Evolutionary conservation across 441 rosid species (phyloP), one percentile per base, ranked within the genome.

Genomic region (Corymbia citriodora): DNA sequence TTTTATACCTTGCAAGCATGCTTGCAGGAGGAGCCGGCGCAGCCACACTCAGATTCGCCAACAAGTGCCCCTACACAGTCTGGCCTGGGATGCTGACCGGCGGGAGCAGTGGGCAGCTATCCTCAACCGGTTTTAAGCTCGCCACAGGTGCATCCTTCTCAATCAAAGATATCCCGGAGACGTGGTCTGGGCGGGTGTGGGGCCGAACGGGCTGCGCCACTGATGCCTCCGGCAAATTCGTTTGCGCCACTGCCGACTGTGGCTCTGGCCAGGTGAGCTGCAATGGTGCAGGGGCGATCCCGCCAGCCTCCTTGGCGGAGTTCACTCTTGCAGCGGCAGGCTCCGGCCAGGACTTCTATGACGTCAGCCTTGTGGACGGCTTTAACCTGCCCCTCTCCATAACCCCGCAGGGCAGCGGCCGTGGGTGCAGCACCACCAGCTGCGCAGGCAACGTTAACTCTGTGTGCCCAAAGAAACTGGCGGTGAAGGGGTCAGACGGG

Each of bases 331-430:
- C 3, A 4, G 16, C 70, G 29, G 33, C 70, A 0, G 70, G 88
- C 3, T 88, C 59, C 17, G 89, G 88, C 6, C 89, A 87, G 40
- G 81, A 86, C 88, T 93, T 85, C 91, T 91, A 92, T 4, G 33
- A 63, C 33, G 31, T 63, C 33, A 63, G 70, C 70, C 70, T 63
- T 31, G 70, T 63, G 70, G 94, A 92, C 48, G 95, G 95, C 49
- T 95, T 91, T 87, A 94, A 94, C 92, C 86, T 95, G 87, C 96
- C 96, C 0, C 1, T 92, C 27, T 83, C 88, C 23, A 87, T 94
- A 13, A 89, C 89, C 11, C 90, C 95, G 5, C 89, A 70, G 72
- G 91, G 88, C 52, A 89, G 92, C 6, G 72, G 91, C 3, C 91
- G 92, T 17, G 90, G 88, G 7, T 94, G 96, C 91, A 18, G 25